Evolutionary conservation across 352 stramenopile genomes (phyloP).

Genomic region (Phytophthora pinifolia): DNA sequence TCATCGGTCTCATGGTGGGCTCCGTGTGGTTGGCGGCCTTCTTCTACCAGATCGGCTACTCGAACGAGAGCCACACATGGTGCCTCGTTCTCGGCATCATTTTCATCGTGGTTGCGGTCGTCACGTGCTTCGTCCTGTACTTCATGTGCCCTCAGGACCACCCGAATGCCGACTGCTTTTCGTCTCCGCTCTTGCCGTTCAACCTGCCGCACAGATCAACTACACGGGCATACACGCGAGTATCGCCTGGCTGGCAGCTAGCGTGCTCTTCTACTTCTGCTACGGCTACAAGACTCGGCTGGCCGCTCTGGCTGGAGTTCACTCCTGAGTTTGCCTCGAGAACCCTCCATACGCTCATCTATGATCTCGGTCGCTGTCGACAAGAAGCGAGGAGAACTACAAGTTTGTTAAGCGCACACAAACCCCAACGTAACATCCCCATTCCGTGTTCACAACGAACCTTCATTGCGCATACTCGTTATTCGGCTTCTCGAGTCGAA

Average conservation of each 20-base stretch:
- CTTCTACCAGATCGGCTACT: constrained; percentile 68
- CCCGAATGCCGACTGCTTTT: constrained; percentile 55
- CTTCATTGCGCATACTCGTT: constrained; percentile 1
- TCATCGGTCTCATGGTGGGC: constrained; percentile 44
- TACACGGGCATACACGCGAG: constrained; percentile 51
- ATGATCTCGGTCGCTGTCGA: constrained; percentile 42
- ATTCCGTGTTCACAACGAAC: not conserved
- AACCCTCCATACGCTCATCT: constrained; percentile 48
- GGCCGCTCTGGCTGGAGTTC: constrained; percentile 61
- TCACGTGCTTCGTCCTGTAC: constrained; percentile 34
- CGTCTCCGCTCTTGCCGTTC: constrained; percentile 68
- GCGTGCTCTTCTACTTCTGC: constrained; percentile 73
- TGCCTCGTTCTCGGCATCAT: constrained; percentile 46
- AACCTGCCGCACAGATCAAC: constrained; percentile 60
- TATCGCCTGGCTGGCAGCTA: constrained; percentile 55
- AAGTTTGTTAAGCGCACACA: constrained; percentile 10
- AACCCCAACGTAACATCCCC: constrained; percentile 5
- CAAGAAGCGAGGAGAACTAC: constrained; percentile 29
- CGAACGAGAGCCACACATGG: constrained; percentile 25
- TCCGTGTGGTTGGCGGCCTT: constrained; percentile 47
- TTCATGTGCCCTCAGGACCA: constrained; percentile 67
- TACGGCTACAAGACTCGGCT: constrained; percentile 75
- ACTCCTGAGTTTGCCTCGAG: constrained; percentile 51
- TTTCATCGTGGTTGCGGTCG: constrained; percentile 46
- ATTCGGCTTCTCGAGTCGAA: constrained; percentile 11